Evolutionary conservation across 1,139 yeast genomes (phyloP).

Genomic region (Saccharomyces pastorianus): DNA sequence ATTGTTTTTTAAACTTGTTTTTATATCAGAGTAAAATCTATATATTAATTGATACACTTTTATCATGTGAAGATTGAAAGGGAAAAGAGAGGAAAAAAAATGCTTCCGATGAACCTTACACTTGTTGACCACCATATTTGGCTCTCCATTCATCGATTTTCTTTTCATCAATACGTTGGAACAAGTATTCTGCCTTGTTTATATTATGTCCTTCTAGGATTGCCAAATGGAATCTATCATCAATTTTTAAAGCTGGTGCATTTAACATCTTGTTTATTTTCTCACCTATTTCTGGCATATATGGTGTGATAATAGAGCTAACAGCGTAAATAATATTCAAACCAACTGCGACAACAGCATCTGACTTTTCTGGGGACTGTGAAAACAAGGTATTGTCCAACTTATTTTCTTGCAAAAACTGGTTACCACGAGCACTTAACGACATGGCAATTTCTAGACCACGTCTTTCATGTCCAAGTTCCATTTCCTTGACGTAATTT

Average conservation of each 20-base stretch:
- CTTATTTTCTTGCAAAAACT: conserved; percentile 90
- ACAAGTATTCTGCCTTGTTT: conserved; percentile 84
- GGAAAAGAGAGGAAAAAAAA: not conserved
- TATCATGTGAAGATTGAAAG: not conserved
- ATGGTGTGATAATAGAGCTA: conserved; percentile 74
- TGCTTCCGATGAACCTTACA: conserved; percentile 8
- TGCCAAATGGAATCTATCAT: conserved; percentile 63
- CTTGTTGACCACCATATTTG: conserved; percentile 69
- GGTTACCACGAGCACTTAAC: conserved; percentile 86
- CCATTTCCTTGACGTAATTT: conserved; percentile 65
- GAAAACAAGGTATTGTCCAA: conserved; percentile 79
- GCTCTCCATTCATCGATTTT: conserved; percentile 83
- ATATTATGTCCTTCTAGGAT: conserved; percentile 78
- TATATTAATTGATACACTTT: not conserved
- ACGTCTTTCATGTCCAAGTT: conserved; percentile 69
- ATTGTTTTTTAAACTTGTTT: not conserved
- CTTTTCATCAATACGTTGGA: conserved; percentile 83
- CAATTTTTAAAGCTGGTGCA: conserved; percentile 71
- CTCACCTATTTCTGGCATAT: conserved; percentile 75
- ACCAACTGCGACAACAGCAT: conserved; percentile 89
- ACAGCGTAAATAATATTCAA: conserved; percentile 79
- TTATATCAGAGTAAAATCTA: not conserved
- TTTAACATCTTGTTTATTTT: conserved; percentile 72
- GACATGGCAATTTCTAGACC: conserved; percentile 91
- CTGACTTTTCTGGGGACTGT: conserved; percentile 70